Conservation (phyloP, 352 stramenopile genomes). For the Phytopythium aichiense region DNA sequence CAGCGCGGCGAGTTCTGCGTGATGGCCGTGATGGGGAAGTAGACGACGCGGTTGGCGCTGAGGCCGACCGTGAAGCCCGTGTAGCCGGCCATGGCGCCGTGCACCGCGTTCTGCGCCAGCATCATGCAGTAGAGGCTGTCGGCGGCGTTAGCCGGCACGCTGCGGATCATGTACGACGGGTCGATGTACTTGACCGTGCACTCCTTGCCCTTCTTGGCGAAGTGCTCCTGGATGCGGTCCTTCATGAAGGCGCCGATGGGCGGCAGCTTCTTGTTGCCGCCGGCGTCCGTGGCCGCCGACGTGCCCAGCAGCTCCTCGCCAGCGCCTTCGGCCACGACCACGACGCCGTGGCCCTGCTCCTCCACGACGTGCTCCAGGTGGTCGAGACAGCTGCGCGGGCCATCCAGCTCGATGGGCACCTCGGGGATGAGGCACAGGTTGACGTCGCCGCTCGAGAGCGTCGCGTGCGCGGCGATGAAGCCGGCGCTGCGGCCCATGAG, state of each 20-base stretch:
- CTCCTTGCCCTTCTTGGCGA: slow-evolving; percentile 84
- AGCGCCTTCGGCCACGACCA: slow-evolving; percentile 97
- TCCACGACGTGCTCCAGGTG: slow-evolving; percentile 91
- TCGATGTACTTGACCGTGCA: slow-evolving; percentile 97
- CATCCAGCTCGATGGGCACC: slow-evolving; percentile 95
- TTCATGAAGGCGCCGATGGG: slow-evolving; percentile 97
- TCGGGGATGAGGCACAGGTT: slow-evolving; percentile 98
- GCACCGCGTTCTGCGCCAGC: slow-evolving; percentile 97
- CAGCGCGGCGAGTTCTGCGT: slow-evolving; percentile 86
- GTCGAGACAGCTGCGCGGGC: slow-evolving; percentile 86
- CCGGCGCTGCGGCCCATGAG: slow-evolving; percentile 97
- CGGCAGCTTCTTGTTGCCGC: slow-evolving; percentile 94
- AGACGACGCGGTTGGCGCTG: slow-evolving; percentile 96
- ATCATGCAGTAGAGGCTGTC: slow-evolving; percentile 97
- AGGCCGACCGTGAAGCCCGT: slow-evolving; percentile 97
- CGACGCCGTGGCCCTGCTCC: slow-evolving; percentile 95
- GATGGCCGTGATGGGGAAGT: slow-evolving; percentile 85
- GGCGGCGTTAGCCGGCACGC: slow-evolving; percentile 90
- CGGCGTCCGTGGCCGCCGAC: slow-evolving; percentile 89
- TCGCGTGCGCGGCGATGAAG: slow-evolving; percentile 97
- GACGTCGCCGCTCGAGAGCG: slow-evolving; percentile 95
- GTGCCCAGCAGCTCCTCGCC: slow-evolving; percentile 94
- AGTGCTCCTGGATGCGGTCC: slow-evolving; percentile 91
- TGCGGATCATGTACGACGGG: slow-evolving; percentile 94
- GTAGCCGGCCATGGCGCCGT: slow-evolving; percentile 97